phyloP scores from a whole-genome alignment of 371 early-diverging fungal species.

The Mortierella polycephala region DNA sequence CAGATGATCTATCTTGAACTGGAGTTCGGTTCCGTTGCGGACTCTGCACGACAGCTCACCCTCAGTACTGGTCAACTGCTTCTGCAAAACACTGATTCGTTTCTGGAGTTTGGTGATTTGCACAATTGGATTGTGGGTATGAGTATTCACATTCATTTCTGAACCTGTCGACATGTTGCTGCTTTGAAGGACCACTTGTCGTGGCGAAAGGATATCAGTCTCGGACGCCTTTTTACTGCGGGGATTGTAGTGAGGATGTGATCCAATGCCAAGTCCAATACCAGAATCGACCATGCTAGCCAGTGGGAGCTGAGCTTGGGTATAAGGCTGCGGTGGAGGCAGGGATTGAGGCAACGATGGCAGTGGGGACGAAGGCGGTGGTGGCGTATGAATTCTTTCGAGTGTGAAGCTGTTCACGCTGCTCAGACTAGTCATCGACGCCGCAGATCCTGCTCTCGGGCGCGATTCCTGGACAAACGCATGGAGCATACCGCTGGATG shows the following conservation, averaged over 20 bases:
- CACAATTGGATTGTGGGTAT: conserved; percentile 1
- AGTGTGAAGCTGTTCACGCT: conserved; percentile 24
- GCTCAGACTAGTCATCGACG: conserved; percentile 21
- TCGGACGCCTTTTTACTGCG: neutral
- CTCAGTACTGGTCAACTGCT: conserved; percentile 26
- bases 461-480: conserved; percentile 18
- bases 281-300: neutral
- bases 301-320: neutral
- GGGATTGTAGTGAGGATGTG: neutral
- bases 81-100: conserved; percentile 22
- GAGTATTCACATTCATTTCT: conserved; percentile 7
- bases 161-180: conserved; percentile 10
- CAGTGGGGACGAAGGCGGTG: conserved; percentile 39
- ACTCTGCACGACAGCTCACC: conserved; percentile 17
- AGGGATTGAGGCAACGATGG: conserved; percentile 42
- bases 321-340: conserved; percentile 1
- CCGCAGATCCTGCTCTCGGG: conserved; percentile 37
- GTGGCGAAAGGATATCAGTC: neutral
- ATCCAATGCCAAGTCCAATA: conserved; percentile 15
- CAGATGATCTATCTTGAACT: conserved; percentile 14
- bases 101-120: conserved; percentile 21
- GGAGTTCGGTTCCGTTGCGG: conserved; percentile 20
- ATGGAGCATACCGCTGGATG: conserved; percentile 17
- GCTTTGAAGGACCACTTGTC: conserved; percentile 6
- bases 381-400: conserved; percentile 33